phyloP scores from a whole-genome alignment of 176 grass and related monocot genomes.

The Bolboschoenus planiculmis region DNA sequence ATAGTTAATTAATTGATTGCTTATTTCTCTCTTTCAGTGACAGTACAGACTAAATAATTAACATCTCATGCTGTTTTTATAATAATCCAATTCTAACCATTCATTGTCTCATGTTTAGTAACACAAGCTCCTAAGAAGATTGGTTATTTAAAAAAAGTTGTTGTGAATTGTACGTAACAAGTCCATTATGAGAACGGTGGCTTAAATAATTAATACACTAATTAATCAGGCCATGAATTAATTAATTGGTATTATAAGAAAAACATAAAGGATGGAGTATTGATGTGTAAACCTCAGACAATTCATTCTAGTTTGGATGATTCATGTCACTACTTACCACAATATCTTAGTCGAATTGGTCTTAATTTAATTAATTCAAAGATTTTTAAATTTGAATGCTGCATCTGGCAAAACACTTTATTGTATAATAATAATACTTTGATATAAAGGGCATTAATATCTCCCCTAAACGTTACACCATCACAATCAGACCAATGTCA shows the following conservation, averaged over 20 bases:
- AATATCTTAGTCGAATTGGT: background rate
- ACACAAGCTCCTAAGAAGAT: background rate
- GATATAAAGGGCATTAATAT: background rate
- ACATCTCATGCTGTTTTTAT: background rate
- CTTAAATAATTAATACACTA: background rate
- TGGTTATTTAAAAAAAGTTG: background rate
- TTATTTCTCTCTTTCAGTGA: constrained; percentile 5
- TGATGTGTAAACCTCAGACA: background rate
- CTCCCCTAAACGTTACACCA: background rate
- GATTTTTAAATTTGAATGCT: background rate
- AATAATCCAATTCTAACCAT: constrained; percentile 13
- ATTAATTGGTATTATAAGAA: background rate
- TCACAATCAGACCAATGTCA: background rate
- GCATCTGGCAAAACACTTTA: background rate
- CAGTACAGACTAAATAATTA: background rate
- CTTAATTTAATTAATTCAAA: background rate
- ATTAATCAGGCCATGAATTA: background rate
- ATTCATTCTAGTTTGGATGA: background rate
- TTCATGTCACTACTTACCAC: background rate
- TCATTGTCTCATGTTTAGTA: constrained; percentile 13
- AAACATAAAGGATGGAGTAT: background rate
- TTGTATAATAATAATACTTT: background rate
- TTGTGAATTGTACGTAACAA: constrained; percentile 18
- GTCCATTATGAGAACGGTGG: constrained; percentile 9
- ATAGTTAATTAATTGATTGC: background rate